Evolutionary conservation across 192 early-diverging fungal genomes (phyloP), one percentile per base, ranked within the genome.

Genomic region (Kickxella alabastrina): DNA sequence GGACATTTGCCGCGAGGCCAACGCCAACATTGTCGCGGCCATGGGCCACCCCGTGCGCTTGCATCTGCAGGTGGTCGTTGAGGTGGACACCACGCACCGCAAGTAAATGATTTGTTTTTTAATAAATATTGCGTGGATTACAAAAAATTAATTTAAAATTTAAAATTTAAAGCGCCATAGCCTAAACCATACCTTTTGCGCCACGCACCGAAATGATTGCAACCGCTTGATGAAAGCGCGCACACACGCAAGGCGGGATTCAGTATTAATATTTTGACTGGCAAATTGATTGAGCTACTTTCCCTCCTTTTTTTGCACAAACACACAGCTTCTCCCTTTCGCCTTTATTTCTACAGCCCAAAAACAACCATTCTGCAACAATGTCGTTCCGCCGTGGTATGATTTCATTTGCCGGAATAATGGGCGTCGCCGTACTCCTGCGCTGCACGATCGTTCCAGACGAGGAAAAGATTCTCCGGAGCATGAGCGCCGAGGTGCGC

Each of bases 371-470:
- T n/a, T n/a, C n/a, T n/a, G n/a, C 21, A 35, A 28, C 2, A 27
- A 54, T 54, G 60, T 47, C 46, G 10, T 46, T 54, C 39, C 61
- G 53, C 38, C 50, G 37, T 27, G 55, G 56, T 10, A 12, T 75
- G 23, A 12, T 54, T 12, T 37, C 64, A 10, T 49, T 62, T 34
- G 56, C 18, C 21, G 60, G 64, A 27, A 59, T 75, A 50, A 59
- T 75, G 64, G 64, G 71, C 39, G 36, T 50, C 3, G 71, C 56
- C 0, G 47, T 67, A 19, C 43, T 67, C 42, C 49, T 75, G 51
- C 71, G 71, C 27, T 67, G 67, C 51, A 67, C 71, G n/a, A 59
- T 75, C 19, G 71, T 75, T 31, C 64, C 71, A 4, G 55, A 55
- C 35, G 71, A 75, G 52, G 59, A 75, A 13, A 45, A 67, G 53